These are phyloP conservation scores for Aurinia saxatilis DNA, from an alignment of 345 rosid genomes.

Conservation along the genomic window DNA sequence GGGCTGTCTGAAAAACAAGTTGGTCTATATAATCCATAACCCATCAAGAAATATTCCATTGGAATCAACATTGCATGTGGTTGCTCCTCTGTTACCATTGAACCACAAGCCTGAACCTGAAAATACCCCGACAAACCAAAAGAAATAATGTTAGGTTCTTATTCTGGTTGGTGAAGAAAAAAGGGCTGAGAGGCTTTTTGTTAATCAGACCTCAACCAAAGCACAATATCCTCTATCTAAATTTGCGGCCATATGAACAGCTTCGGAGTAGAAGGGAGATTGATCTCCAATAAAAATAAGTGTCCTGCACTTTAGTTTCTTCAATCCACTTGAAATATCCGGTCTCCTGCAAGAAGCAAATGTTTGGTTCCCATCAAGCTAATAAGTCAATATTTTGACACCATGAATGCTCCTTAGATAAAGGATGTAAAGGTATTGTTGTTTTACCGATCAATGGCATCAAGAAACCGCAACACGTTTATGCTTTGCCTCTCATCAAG, in stretches of 20 bases:
- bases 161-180: no score
- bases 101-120: conserved; percentile 98
- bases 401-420: neutral
- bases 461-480: conserved; percentile 60
- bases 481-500: conserved; percentile 81
- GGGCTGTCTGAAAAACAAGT: conserved; percentile 65
- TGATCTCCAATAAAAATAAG: conserved; percentile 84
- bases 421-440: neutral
- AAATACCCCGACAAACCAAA: neutral
- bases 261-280: conserved; percentile 87
- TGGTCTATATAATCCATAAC: conserved; percentile 79
- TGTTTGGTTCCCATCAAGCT: neutral
- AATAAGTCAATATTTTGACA: neutral
- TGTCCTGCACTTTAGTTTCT: conserved; percentile 74
- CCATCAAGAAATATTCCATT: conserved; percentile 90
- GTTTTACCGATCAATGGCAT: conserved; percentile 52
- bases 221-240: conserved; percentile 86
- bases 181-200: neutral
- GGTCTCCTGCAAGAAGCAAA: conserved; percentile 55
- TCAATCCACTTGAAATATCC: conserved; percentile 66
- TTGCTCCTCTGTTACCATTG: conserved; percentile 98
- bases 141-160: no score
- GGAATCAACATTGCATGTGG: conserved; percentile 97
- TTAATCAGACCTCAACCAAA: conserved; percentile 69
- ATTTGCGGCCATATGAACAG: conserved; percentile 72